A percentile compares a stretch with the other conserved stretches of the same genome.
These are phyloP conservation scores for Colletotrichum sp. DNA, from an alignment of 2,329 filamentous ascomycete genomes.

Conservation along the genomic window DNA sequence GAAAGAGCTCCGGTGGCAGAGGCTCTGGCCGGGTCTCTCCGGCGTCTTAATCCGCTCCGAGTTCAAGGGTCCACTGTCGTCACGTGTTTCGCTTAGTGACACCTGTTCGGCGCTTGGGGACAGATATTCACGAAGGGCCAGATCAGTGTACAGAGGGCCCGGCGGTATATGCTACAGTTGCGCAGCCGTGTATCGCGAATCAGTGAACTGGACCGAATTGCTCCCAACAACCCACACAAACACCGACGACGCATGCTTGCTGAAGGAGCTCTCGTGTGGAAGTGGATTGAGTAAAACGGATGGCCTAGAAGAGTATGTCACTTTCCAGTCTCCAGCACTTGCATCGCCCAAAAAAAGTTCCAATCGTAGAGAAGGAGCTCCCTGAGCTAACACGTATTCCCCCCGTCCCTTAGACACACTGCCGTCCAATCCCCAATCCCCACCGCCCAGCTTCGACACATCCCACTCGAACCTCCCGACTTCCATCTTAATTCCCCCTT, in stretches of 20 bases:
- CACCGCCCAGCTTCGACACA: slow-evolving; percentile 22
- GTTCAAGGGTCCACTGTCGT: slow-evolving; percentile 11
- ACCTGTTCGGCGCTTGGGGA: slow-evolving; percentile 43
- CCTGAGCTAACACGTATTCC: slow-evolving; percentile 23
- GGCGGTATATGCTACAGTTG: background rate
- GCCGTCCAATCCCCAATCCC: slow-evolving; percentile 18
- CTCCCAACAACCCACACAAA: slow-evolving; percentile 14
- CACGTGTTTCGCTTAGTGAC: slow-evolving; percentile 45
- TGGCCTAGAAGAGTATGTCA: slow-evolving; percentile 1
- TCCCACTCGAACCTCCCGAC: slow-evolving; percentile 14
- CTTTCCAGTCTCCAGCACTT: background rate
- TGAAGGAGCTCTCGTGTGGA: background rate
- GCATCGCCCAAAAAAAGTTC: background rate
- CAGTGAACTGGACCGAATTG: background rate
- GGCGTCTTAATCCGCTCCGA: slow-evolving; percentile 19
- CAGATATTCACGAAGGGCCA: slow-evolving; percentile 40
- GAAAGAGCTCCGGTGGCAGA: background rate
- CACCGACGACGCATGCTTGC: slow-evolving; percentile 25
- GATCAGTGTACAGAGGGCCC: slow-evolving; percentile 6
- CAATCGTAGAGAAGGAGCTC: background rate
- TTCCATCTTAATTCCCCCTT: slow-evolving; percentile 1
- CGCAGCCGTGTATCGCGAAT: slow-evolving; percentile 10
- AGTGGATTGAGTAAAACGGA: slow-evolving; percentile 10
- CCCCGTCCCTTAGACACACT: slow-evolving; percentile 7
- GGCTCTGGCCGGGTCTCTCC: background rate